Evolutionary conservation across 768 basidiomycete species (phyloP).

Genomic region (Kwoniella bestiolae): DNA sequence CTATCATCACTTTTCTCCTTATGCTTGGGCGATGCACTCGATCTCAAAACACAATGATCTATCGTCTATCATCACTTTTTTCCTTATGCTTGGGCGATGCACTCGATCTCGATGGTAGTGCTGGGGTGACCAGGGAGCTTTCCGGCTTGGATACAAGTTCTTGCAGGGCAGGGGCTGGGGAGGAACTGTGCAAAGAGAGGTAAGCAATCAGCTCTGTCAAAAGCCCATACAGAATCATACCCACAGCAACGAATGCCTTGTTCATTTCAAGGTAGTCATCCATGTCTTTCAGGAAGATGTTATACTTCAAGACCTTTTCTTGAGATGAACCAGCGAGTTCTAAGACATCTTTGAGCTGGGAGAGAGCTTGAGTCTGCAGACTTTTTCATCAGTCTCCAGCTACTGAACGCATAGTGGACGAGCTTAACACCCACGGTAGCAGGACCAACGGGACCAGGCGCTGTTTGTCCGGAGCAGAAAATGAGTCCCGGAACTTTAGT

Average conservation of each 20-base stretch:
- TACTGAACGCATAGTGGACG: too few relatives aligned
- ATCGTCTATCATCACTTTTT: too few relatives aligned
- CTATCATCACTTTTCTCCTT: too few relatives aligned
- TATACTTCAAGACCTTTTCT: slow-evolving; percentile 37
- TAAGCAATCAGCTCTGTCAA: neutral
- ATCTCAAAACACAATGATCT: too few relatives aligned
- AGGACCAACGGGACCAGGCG: slow-evolving; percentile 39
- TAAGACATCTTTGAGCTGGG: slow-evolving; percentile 41
- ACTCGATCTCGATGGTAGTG: slow-evolving; percentile 25
- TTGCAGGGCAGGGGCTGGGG: slow-evolving; percentile 7
- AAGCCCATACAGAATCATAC: neutral
- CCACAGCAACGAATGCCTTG: slow-evolving; percentile 33
- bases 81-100: slow-evolving; percentile 27
- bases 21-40: slow-evolving; percentile 27
- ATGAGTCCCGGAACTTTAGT: slow-evolving; percentile 49
- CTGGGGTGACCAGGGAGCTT: slow-evolving; percentile 15
- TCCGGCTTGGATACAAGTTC: slow-evolving; percentile 27
- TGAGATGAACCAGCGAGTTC: slow-evolving; percentile 40
- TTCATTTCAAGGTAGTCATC: slow-evolving; percentile 41
- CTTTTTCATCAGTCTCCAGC: too few relatives aligned
- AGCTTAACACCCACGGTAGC: slow-evolving; percentile 53
- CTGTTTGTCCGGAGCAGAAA: slow-evolving; percentile 49
- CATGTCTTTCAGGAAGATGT: slow-evolving; percentile 37
- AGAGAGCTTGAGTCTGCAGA: slow-evolving; percentile 19
- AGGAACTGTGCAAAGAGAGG: slow-evolving; percentile 9